Conservation (phyloP, 768 basidiomycete species). For the Boletus edulis region DNA sequence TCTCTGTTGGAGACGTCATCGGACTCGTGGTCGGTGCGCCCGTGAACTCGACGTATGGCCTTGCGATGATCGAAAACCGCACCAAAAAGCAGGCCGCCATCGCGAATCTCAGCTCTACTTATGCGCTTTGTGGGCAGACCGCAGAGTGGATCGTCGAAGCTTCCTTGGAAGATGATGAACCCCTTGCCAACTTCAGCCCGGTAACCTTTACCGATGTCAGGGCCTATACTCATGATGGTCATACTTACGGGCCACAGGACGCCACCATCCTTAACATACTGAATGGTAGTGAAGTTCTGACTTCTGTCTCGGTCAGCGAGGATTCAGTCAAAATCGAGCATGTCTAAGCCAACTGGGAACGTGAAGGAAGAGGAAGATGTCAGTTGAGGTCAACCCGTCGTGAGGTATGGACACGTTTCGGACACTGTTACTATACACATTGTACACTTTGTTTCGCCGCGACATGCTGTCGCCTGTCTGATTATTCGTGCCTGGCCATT, state of each 20-base stretch:
- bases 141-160: slow-evolving; percentile 16
- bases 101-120: too few relatives aligned
- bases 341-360: too few relatives aligned
- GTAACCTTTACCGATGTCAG: background rate
- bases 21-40: background rate
- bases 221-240: background rate
- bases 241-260: background rate
- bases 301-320: background rate
- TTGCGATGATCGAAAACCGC: slow-evolving; percentile 1
- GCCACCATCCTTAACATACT: too few relatives aligned
- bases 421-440: too few relatives aligned
- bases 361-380: too few relatives aligned
- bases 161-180: accelerated
- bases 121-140: background rate
- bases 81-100: background rate
- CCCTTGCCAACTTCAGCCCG: slow-evolving; percentile 5
- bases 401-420: too few relatives aligned
- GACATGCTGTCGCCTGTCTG: too few relatives aligned
- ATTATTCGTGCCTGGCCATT: too few relatives aligned
- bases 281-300: slow-evolving; percentile 4
- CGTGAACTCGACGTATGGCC: background rate
- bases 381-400: too few relatives aligned
- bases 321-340: background rate
- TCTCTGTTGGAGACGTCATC: slow-evolving; percentile 11
- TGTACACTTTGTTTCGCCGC: too few relatives aligned